Conservation (phyloP, 805 yeast genomes). For the Metschnikowia shivogae region DNA sequence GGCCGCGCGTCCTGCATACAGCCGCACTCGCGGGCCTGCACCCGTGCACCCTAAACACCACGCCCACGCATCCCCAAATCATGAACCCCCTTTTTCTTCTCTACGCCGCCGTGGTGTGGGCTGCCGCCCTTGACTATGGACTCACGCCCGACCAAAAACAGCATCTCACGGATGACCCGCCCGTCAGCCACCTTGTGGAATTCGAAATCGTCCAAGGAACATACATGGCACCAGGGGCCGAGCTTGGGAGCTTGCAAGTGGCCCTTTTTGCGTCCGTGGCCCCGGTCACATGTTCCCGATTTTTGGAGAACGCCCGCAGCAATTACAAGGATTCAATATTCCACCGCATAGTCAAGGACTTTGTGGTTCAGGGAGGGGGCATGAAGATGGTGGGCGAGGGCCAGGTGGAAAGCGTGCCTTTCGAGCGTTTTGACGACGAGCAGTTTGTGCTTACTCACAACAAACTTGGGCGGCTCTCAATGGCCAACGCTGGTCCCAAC, state of each 20-base stretch:
- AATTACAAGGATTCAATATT: slow-evolving; percentile 21
- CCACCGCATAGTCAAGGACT: slow-evolving; percentile 34
- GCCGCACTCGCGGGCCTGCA: background rate
- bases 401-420: slow-evolving; percentile 21
- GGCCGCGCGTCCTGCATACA: background rate
- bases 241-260: slow-evolving; percentile 37
- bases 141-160: slow-evolving; percentile 19
- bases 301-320: slow-evolving; percentile 27
- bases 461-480: slow-evolving; percentile 30
- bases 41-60: background rate
- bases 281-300: slow-evolving; percentile 31
- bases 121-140: slow-evolving; percentile 6
- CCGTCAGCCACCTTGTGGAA: slow-evolving; percentile 43
- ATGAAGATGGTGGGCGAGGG: slow-evolving; percentile 12
- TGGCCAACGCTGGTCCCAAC: slow-evolving; percentile 25
- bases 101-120: slow-evolving; percentile 1
- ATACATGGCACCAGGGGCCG: slow-evolving; percentile 10
- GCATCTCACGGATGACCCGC: slow-evolving; percentile 40
- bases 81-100: slow-evolving; percentile 8
- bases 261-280: slow-evolving; percentile 17
- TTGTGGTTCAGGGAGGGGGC: slow-evolving; percentile 41
- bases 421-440: slow-evolving; percentile 27
- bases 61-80: background rate
- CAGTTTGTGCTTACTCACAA: slow-evolving; percentile 23
- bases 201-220: slow-evolving; percentile 35